Percentiles rank a stretch among this genome's conserved stretches.
Conservation (phyloP, 495 filamentous ascomycete genomes). For the Neurospora sp. region DNA sequence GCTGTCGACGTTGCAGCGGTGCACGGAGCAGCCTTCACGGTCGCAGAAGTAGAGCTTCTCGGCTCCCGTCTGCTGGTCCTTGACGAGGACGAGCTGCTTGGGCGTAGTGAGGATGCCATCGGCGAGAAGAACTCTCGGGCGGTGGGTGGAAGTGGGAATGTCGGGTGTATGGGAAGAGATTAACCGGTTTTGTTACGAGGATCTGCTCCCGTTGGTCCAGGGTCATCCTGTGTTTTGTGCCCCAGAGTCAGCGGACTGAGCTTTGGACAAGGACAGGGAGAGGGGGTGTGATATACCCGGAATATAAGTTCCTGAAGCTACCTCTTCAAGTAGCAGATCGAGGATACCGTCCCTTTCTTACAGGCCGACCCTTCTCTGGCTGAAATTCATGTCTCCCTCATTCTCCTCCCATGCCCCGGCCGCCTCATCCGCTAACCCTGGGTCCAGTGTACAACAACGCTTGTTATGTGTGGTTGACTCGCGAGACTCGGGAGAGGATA, state of each 20-base stretch:
- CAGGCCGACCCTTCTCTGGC: neutral
- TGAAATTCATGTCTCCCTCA: neutral
- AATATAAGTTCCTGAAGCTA: no score
- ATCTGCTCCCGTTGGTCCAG: no score
- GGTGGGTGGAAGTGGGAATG: no score
- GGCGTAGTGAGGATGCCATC: slow-evolving; percentile 36
- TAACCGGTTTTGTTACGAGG: no score
- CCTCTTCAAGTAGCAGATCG: no score
- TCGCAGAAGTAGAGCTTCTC: slow-evolving; percentile 41
- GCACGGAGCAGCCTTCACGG: slow-evolving; percentile 40
- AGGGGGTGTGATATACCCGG: no score
- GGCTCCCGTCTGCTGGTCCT: slow-evolving; percentile 3
- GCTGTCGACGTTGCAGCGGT: slow-evolving; percentile 31
- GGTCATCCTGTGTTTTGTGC: no score
- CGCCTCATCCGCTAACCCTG: neutral
- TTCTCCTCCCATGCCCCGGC: neutral
- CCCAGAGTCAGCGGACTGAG: no score
- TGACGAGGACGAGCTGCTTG: slow-evolving; percentile 37
- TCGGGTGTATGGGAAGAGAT: no score
- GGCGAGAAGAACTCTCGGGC: slow-evolving; percentile 12
- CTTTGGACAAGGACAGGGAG: no score
- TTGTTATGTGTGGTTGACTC: neutral
- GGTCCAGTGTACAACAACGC: neutral
- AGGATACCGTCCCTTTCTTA: neutral
- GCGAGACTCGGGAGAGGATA: neutral